These are phyloP conservation scores for Trametopsis cervina DNA, from an alignment of 768 basidiomycete genomes.

Conservation along the genomic window DNA sequence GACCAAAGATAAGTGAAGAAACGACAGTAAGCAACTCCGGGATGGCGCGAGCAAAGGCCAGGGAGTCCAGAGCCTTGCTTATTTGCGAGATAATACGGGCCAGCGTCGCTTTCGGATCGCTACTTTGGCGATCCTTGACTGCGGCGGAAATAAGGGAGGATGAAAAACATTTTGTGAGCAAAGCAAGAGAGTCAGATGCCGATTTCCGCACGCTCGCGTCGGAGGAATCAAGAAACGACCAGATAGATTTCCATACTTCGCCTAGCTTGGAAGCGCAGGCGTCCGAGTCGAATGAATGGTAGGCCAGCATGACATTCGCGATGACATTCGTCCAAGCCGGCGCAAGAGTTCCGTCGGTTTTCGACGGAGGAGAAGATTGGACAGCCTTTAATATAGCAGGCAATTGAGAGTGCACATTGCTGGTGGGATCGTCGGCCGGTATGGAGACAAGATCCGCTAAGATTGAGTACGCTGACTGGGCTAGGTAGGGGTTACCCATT, in stretches of 20 bases:
- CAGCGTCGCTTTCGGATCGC: conserved; percentile 46
- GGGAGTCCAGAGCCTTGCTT: conserved; percentile 61
- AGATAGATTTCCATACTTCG: conserved; percentile 68
- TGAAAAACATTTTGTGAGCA: conserved; percentile 67
- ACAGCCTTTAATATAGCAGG: conserved; percentile 58
- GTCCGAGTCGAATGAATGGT: conserved; percentile 41
- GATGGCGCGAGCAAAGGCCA: conserved; percentile 67
- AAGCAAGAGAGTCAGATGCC: conserved; percentile 53
- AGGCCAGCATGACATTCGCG: conserved; percentile 66
- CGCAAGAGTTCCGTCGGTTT: conserved; percentile 58
- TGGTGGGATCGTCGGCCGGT: conserved; percentile 42
- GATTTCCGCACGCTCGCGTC: conserved; percentile 56
- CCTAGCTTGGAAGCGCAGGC: conserved; percentile 47
- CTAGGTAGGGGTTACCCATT: conserved; percentile 82
- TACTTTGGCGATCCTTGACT: conserved; percentile 34
- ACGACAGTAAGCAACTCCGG: conserved; percentile 74
- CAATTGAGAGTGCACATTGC: conserved; percentile 46
- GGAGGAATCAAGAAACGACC: conserved; percentile 71
- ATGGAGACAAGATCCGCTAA: conserved; percentile 72
- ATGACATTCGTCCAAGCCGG: conserved; percentile 78
- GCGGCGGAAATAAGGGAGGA: conserved; percentile 51
- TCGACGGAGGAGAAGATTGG: conserved; percentile 60
- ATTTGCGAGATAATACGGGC: conserved; percentile 57
- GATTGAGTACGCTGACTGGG: conserved; percentile 81
- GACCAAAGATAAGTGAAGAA: conserved; percentile 57